These are phyloP conservation scores for Xylariaceae sp. DNA, from an alignment of 2,329 filamentous ascomycete species.

Conservation along the genomic window DNA sequence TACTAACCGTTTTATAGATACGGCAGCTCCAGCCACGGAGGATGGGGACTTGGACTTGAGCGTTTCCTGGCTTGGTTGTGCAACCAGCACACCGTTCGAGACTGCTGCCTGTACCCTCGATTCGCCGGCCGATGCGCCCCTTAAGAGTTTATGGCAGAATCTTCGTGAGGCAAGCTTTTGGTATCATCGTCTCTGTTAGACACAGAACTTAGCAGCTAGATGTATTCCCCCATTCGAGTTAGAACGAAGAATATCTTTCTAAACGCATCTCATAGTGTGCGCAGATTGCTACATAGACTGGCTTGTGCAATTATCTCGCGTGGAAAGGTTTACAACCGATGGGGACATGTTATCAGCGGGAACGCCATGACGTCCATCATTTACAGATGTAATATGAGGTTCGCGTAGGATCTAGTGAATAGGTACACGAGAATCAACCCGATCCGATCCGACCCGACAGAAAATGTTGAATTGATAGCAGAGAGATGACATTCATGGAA, in stretches of 20 bases:
- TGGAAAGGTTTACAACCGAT: not conserved
- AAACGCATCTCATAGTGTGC: constrained; percentile 4
- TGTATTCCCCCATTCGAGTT: not conserved
- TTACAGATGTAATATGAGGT: not conserved
- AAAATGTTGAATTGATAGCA: too few species aligned
- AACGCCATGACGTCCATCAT: too few species aligned
- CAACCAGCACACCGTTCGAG: constrained; percentile 59
- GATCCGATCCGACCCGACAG: too few species aligned
- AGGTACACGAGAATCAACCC: not conserved
- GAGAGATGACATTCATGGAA: too few species aligned
- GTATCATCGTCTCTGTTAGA: not conserved
- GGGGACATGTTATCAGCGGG: not conserved
- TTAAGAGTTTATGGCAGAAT: constrained; percentile 33
- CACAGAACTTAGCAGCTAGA: not conserved
- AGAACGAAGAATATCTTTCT: not conserved
- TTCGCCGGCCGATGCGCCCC: constrained; percentile 80
- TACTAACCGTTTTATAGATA: constrained; percentile 53
- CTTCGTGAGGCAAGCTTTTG: not conserved
- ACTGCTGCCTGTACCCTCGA: constrained; percentile 69
- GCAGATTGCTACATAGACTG: constrained; percentile 8
- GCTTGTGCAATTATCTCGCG: constrained; percentile 2
- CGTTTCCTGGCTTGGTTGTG: constrained; percentile 63
- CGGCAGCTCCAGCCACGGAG: constrained; percentile 84
- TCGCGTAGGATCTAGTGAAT: not conserved
- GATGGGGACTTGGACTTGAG: constrained; percentile 89